phyloP scores from a whole-genome alignment of 768 basidiomycete species.

The Rhodotorula kratochvilovae region DNA sequence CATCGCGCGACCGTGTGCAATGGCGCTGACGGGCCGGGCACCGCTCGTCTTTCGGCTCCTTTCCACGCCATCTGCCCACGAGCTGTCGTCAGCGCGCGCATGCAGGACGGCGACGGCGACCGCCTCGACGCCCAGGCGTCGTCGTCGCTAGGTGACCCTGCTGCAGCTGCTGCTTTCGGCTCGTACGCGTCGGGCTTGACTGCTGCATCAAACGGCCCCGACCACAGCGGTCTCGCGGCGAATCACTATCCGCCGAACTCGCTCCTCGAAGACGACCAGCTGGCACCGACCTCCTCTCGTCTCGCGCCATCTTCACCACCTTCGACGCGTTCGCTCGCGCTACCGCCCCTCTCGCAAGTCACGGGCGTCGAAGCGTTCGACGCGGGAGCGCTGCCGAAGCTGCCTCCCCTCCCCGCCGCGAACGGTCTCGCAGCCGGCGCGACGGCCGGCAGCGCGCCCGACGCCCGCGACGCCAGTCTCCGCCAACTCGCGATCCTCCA shows the following conservation, averaged over 20 bases:
- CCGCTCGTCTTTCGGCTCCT: neutral
- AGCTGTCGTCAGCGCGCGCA: neutral
- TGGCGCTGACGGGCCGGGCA: neutral
- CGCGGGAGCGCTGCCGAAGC: neutral
- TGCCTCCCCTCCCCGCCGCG: neutral
- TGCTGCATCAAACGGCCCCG: neutral
- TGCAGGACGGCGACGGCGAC: neutral
- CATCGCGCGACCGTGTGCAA: neutral
- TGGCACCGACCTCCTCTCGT: neutral
- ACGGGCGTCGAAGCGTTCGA: neutral
- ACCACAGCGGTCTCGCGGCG: too few relatives aligned
- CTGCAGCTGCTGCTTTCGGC: neutral
- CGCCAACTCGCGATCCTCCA: conserved; percentile 7
- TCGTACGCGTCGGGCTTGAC: too few relatives aligned
- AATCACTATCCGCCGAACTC: neutral
- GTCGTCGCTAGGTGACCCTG: neutral
- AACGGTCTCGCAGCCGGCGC: neutral
- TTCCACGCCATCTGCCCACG: neutral
- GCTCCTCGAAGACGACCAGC: neutral
- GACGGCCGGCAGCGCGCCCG: neutral
- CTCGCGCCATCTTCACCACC: neutral
- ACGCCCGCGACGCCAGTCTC: neutral
- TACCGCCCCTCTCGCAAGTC: neutral
- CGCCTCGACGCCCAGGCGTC: neutral
- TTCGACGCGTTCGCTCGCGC: neutral